Percentiles rank a stretch among this genome's conserved stretches.
phyloP scores from a whole-genome alignment of 257 asterid genomes.

The Verbena officinalis region DNA sequence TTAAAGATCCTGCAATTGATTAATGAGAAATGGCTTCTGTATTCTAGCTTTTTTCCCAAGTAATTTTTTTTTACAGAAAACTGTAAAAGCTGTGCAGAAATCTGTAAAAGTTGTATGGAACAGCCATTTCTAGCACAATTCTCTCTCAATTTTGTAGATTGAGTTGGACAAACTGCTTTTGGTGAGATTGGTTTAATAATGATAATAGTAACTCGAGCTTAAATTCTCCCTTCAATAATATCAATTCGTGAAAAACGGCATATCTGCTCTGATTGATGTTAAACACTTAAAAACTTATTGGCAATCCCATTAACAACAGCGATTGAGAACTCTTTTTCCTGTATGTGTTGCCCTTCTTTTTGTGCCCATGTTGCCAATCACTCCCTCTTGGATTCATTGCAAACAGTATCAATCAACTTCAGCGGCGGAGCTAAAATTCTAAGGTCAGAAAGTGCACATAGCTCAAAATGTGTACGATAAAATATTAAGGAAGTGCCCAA shows the following conservation, averaged over 20 bases:
- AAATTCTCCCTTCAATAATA: too few relatives aligned
- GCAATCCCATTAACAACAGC: conserved; percentile 6
- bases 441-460: too few relatives aligned
- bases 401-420: too few relatives aligned
- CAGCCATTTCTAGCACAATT: not conserved
- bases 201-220: too few relatives aligned
- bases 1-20: conserved; percentile 81
- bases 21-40: conserved; percentile 25
- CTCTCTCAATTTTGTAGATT: not conserved
- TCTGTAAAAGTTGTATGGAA: too few relatives aligned
- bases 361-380: not conserved
- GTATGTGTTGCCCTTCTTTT: not conserved
- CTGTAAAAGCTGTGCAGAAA: too few relatives aligned
- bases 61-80: too few relatives aligned
- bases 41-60: not conserved
- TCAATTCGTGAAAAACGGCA: not conserved
- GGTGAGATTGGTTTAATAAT: too few relatives aligned
- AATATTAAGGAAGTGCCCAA: too few relatives aligned
- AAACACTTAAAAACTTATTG: not conserved
- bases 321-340: not conserved
- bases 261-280: not conserved
- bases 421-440: too few relatives aligned
- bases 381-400: not conserved
- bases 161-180: not conserved
- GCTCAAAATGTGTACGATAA: too few relatives aligned